phyloP scores from a whole-genome alignment of 2,329 filamentous ascomycete species.

The Beauveria brongniartii region DNA sequence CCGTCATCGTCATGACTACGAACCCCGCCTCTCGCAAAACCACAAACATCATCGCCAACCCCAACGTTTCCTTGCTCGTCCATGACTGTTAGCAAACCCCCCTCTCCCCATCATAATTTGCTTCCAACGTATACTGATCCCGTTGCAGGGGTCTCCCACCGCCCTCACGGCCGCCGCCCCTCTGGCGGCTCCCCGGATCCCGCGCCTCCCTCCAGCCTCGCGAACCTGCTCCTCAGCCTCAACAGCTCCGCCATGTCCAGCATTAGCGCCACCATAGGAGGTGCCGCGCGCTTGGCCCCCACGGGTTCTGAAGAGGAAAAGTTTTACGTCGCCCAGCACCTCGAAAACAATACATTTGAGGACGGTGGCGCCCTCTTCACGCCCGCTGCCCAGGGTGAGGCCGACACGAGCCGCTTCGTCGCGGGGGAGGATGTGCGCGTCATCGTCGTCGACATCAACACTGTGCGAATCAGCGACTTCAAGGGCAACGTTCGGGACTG shows the following conservation, averaged over 20 bases:
- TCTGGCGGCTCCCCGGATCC: conserved; percentile 56
- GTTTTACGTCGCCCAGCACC: conserved; percentile 75
- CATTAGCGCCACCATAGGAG: conserved; percentile 91
- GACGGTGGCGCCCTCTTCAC: conserved; percentile 25
- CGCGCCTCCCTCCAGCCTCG: conserved; percentile 64
- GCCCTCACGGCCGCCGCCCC: conserved; percentile 57
- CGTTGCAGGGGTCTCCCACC: conserved; percentile 69
- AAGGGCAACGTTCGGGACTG: conserved; percentile 89
- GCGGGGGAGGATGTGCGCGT: conserved; percentile 79
- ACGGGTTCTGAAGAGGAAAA: conserved; percentile 70
- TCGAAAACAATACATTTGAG: conserved; percentile 87
- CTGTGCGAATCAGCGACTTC: conserved; percentile 87
- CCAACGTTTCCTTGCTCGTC: conserved; percentile 85
- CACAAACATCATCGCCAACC: conserved; percentile 73
- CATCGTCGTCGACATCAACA: conserved; percentile 74
- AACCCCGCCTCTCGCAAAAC: conserved; percentile 73
- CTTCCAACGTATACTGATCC: conserved; percentile 9
- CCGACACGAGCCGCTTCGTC: conserved; percentile 59
- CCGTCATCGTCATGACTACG: conserved; percentile 93
- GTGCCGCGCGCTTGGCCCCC: conserved; percentile 67
- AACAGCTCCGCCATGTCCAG: conserved; percentile 82
- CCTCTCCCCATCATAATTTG: not conserved
- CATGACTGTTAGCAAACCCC: conserved; percentile 63
- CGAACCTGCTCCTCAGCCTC: conserved; percentile 77
- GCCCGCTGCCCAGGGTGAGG: conserved; percentile 33